phyloP scores from a whole-genome alignment of 2,329 filamentous ascomycete species.

The Phialemoniopsis sp. region DNA sequence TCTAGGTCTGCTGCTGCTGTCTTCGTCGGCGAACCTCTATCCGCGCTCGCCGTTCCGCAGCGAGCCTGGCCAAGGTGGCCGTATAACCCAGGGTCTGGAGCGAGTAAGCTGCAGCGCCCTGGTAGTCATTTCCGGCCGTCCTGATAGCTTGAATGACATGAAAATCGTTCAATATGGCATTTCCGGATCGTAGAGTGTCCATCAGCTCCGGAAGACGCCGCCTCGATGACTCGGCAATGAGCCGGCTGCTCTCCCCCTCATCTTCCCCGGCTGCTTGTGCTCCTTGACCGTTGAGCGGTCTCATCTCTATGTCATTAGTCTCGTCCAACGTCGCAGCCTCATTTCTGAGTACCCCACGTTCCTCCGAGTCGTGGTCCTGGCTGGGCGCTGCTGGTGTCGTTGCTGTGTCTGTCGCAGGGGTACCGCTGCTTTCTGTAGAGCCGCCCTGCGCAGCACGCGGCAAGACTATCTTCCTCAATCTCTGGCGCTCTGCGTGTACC shows the following conservation, averaged over 20 bases:
- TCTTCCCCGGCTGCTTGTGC: too few relatives aligned
- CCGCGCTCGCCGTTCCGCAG: constrained; percentile 36
- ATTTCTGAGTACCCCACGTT: constrained; percentile 44
- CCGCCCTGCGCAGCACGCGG: constrained; percentile 23
- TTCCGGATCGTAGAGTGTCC: constrained; percentile 50
- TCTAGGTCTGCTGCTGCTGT: constrained; percentile 8
- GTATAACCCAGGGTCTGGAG: constrained; percentile 52
- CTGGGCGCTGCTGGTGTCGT: constrained; percentile 10
- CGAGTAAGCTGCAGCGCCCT: constrained; percentile 44
- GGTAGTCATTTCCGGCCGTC: constrained; percentile 39
- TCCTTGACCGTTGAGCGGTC: constrained; percentile 17
- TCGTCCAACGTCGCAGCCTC: constrained; percentile 28
- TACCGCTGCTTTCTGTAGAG: constrained; percentile 11
- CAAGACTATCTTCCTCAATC: constrained; percentile 43
- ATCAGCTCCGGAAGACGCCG: constrained; percentile 31
- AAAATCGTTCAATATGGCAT: constrained; percentile 49
- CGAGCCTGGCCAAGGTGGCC: constrained; percentile 47
- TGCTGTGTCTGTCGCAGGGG: constrained; percentile 12
- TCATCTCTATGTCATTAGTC: constrained; percentile 41
- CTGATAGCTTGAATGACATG: constrained; percentile 46
- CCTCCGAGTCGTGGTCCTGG: constrained; percentile 54
- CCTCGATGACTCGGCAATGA: constrained; percentile 2
- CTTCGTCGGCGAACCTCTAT: constrained; percentile 13
- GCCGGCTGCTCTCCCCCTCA: too few relatives aligned
- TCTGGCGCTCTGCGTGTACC: constrained; percentile 57